Percentiles rank a stretch among this genome's conserved stretches.
Conservation (phyloP, 805 yeast genomes). For the Groenewaldozyma salmanticensis region DNA sequence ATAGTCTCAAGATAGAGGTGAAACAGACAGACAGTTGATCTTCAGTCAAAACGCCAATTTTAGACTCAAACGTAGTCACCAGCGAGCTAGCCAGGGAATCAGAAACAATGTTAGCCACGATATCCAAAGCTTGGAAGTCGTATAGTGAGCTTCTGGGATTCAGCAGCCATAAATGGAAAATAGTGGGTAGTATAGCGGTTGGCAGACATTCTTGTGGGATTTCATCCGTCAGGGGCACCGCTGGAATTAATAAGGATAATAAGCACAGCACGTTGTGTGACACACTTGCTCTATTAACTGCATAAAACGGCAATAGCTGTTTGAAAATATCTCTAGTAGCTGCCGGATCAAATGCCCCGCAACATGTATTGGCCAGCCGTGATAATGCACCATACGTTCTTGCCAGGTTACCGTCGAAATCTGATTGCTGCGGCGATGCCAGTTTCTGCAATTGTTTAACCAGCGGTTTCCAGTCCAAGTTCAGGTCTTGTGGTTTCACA, state of each 20-base stretch:
- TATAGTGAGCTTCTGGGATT: constrained; percentile 38
- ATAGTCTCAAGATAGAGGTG: constrained; percentile 33
- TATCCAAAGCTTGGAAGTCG: constrained; percentile 56
- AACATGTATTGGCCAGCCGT: constrained; percentile 18
- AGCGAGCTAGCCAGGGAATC: constrained; percentile 25
- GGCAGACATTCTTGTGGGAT: constrained; percentile 20
- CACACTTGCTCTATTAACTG: constrained; percentile 13
- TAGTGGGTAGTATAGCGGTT: constrained; percentile 49
- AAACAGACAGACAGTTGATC: constrained; percentile 53
- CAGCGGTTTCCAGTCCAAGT: constrained; percentile 43
- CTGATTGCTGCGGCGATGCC: constrained; percentile 14
- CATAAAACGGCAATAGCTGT: constrained; percentile 19
- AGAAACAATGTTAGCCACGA: constrained; percentile 50
- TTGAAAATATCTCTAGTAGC: constrained; percentile 15
- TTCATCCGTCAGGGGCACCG: constrained; percentile 11
- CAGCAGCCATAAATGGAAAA: constrained; percentile 67
- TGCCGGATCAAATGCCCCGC: constrained; percentile 18
- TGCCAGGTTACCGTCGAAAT: constrained; percentile 14
- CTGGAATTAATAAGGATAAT: constrained; percentile 14
- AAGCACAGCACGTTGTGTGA: constrained; percentile 18
- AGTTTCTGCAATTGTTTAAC: constrained; percentile 27
- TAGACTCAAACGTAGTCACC: constrained; percentile 31
- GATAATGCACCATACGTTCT: constrained; percentile 13
- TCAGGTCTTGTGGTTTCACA: constrained; percentile 33
- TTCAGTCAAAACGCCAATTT: constrained; percentile 54